phyloP scores from a whole-genome alignment of 139 green algal genomes.

The Closterium sp. region DNA sequence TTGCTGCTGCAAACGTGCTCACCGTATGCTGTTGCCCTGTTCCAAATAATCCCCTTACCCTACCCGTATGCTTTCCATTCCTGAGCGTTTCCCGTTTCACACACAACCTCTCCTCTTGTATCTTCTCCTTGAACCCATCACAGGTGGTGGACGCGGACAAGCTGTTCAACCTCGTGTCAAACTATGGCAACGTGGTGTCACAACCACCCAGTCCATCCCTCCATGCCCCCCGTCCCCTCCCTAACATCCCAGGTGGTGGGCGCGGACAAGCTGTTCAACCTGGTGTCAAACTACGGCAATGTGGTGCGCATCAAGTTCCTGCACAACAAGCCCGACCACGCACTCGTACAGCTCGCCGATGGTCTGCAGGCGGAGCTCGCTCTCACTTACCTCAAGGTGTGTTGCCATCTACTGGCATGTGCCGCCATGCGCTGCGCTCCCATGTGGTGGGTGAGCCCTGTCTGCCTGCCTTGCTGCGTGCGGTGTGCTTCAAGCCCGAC shows the following conservation, averaged over 20 bases:
- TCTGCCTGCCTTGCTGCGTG: background rate
- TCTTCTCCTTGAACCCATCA: too few relatives aligned
- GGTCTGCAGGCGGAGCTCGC: conserved; percentile 45
- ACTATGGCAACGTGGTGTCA: background rate
- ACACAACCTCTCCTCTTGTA: too few relatives aligned
- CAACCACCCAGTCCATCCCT: too few relatives aligned
- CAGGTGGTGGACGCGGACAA: conserved; percentile 30
- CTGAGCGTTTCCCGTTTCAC: too few relatives aligned
- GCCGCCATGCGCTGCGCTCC: too few relatives aligned
- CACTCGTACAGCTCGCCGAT: conserved; percentile 46
- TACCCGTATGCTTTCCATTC: too few relatives aligned
- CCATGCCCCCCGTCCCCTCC: background rate
- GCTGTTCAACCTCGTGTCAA: background rate
- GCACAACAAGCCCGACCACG: conserved; percentile 55
- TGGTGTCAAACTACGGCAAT: conserved; percentile 57
- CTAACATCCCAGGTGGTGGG: conserved; percentile 23
- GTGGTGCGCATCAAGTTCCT: conserved; percentile 52
- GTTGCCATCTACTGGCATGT: background rate
- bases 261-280: conserved; percentile 55
- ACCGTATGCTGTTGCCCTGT: background rate
- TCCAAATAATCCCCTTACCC: too few relatives aligned
- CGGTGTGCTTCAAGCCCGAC: background rate
- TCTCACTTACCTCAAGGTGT: conserved; percentile 47
- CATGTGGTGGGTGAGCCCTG: background rate
- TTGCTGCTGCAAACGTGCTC: background rate